Evolutionary conservation across 306 rosid species (phyloP).

Genomic region (Pyrus bretschneideri): DNA sequence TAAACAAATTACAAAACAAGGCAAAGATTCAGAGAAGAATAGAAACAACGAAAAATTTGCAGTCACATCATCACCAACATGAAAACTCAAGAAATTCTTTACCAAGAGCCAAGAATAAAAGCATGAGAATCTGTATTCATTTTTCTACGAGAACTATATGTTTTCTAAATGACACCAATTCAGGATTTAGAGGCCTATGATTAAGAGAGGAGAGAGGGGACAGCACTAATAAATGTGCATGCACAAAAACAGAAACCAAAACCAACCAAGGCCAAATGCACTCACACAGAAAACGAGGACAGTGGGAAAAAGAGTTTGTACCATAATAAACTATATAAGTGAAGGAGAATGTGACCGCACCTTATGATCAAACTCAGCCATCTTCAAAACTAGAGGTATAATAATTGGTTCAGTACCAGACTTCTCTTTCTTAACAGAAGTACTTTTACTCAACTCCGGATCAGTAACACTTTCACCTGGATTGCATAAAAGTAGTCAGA

Average conservation of each 20-base stretch:
- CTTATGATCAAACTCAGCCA: constrained; percentile 98
- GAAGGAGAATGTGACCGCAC: constrained; percentile 28
- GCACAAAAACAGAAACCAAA: background rate
- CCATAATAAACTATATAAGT: background rate
- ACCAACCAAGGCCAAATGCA: background rate
- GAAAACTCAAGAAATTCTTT: background rate
- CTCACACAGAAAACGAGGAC: background rate
- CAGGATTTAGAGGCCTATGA: background rate
- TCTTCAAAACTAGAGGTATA: constrained; percentile 80
- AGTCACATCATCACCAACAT: background rate
- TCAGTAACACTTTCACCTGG: constrained; percentile 54
- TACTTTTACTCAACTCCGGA: constrained; percentile 25
- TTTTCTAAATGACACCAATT: background rate
- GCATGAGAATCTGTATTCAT: background rate
- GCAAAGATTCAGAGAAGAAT: background rate
- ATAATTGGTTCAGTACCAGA: constrained; percentile 74
- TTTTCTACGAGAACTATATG: background rate
- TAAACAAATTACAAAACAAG: background rate
- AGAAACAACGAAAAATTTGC: background rate
- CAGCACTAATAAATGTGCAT: background rate
- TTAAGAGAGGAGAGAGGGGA: background rate
- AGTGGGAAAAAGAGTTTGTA: background rate
- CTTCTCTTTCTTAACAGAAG: constrained; percentile 48
- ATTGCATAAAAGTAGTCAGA: constrained; percentile 12
- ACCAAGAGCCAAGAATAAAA: background rate